Evolutionary conservation across 2,329 filamentous ascomycete species (phyloP).

Genomic region (Trichoderma sp.): DNA sequence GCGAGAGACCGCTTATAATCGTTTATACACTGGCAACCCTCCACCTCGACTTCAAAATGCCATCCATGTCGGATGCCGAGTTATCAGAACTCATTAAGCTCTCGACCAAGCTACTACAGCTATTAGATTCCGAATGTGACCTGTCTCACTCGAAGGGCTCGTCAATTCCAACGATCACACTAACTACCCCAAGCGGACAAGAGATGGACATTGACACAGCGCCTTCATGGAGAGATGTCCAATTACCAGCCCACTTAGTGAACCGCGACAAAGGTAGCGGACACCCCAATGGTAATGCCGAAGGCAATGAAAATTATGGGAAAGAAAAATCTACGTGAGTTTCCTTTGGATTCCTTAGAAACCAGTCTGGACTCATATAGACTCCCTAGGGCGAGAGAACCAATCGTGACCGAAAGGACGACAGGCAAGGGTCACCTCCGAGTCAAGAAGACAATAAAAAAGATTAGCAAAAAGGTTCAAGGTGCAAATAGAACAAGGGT

Average conservation of each 20-base stretch:
- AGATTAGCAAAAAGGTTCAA: not conserved
- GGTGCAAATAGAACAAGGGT: not conserved
- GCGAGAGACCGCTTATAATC: not conserved
- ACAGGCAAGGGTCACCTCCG: not conserved
- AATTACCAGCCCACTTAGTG: not conserved
- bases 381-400: not conserved
- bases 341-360: not conserved
- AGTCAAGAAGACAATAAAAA: not conserved
- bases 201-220: not conserved
- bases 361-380: not conserved
- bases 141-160: not conserved
- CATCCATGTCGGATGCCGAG: not conserved
- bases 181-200: not conserved
- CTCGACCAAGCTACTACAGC: not conserved
- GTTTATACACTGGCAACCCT: not conserved
- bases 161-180: not conserved
- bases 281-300: not conserved
- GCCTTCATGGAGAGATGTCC: not conserved
- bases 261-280: not conserved
- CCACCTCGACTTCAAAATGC: not conserved
- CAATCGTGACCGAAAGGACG: not conserved
- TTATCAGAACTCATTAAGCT: not conserved
- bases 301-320: not conserved
- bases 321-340: not conserved
- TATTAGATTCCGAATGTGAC: not conserved